A percentile compares a stretch with the other conserved stretches of the same genome.
Evolutionary conservation across 1,139 yeast species (phyloP).

Genomic region (Scheffersomyces cryptocercus): DNA sequence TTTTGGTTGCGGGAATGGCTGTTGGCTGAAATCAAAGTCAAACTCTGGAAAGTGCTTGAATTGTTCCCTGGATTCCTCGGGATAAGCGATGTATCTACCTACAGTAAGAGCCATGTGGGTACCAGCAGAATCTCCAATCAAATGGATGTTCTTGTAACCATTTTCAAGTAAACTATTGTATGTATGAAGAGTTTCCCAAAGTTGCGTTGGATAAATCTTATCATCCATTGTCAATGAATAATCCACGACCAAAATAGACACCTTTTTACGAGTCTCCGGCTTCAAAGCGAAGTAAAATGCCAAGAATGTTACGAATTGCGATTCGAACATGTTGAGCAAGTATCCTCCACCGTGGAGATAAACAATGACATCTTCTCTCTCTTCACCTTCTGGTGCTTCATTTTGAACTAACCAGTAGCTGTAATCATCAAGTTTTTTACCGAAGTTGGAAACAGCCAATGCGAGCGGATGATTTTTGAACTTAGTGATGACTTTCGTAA

Average conservation of each 20-base stretch:
- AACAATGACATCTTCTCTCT: slow-evolving; percentile 8
- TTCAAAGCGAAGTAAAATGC: slow-evolving; percentile 26
- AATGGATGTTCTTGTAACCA: slow-evolving; percentile 32
- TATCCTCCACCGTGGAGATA: slow-evolving; percentile 49
- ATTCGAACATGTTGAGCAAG: slow-evolving; percentile 27
- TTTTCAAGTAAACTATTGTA: slow-evolving; percentile 27
- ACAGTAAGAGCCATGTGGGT: slow-evolving; percentile 38
- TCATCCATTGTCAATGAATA: slow-evolving; percentile 36
- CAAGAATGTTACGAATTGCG: slow-evolving; percentile 27
- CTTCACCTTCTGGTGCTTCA: slow-evolving; percentile 5
- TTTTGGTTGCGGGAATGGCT: slow-evolving; percentile 26
- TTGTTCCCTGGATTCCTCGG: slow-evolving; percentile 26
- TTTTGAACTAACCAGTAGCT: slow-evolving; percentile 17
- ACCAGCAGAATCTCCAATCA: slow-evolving; percentile 53
- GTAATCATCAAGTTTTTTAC: slow-evolving; percentile 11
- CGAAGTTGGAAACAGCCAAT: slow-evolving; percentile 12
- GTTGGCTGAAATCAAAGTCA: slow-evolving; percentile 14
- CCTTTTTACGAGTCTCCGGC: slow-evolving; percentile 14
- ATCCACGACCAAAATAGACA: slow-evolving; percentile 37
- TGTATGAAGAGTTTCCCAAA: slow-evolving; percentile 32
- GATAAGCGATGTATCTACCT: slow-evolving; percentile 34
- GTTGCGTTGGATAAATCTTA: slow-evolving; percentile 39
- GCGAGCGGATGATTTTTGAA: slow-evolving; percentile 11
- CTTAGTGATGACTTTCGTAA: slow-evolving; percentile 8
- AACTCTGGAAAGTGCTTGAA: slow-evolving; percentile 21